A percentile compares a stretch with the other conserved stretches of the same genome.
Evolutionary conservation across 805 yeast species (phyloP).

Genomic region (Priceomyces medius): DNA sequence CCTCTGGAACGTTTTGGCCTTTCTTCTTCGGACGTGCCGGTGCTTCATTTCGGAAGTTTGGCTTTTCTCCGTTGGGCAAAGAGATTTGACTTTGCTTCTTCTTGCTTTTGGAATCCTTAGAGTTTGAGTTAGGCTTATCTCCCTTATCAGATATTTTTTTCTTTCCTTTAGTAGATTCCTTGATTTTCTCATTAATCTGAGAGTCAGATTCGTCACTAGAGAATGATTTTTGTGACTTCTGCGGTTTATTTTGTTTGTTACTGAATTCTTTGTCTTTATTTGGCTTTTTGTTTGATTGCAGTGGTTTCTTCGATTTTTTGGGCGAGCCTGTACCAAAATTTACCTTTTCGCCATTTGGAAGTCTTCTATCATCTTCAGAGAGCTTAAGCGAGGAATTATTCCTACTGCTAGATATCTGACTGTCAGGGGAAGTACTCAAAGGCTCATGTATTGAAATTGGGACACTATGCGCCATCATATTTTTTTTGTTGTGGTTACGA

Average conservation of each 20-base stretch:
- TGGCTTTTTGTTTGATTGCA: slow-evolving; percentile 4
- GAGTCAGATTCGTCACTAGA: not conserved
- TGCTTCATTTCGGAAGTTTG: slow-evolving; percentile 21
- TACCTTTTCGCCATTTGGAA: slow-evolving; percentile 31
- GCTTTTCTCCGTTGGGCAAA: slow-evolving; percentile 32
- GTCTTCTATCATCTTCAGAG: slow-evolving; percentile 16
- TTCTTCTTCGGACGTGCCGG: slow-evolving; percentile 9
- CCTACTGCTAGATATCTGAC: slow-evolving; percentile 3
- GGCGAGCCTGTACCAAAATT: slow-evolving; percentile 24
- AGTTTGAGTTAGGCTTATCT: not conserved
- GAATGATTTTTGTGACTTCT: not conserved
- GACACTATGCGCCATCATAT: slow-evolving; percentile 36
- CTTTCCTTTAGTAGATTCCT: slow-evolving; percentile 1
- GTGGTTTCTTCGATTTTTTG: slow-evolving; percentile 8
- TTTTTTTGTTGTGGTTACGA: too few species aligned
- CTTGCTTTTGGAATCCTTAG: slow-evolving; percentile 7
- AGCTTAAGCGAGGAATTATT: slow-evolving; percentile 7
- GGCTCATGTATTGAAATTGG: slow-evolving; percentile 25
- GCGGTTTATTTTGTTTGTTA: slow-evolving; percentile 2
- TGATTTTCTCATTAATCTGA: not conserved
- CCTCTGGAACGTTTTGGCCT: slow-evolving; percentile 9
- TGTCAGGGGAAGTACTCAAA: slow-evolving; percentile 3
- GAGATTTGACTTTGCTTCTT: slow-evolving; percentile 11
- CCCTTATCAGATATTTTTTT: slow-evolving; percentile 6
- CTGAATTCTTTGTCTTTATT: slow-evolving; percentile 4